phyloP scores from a whole-genome alignment of 805 yeast species.

The Starmerella sp. region DNA sequence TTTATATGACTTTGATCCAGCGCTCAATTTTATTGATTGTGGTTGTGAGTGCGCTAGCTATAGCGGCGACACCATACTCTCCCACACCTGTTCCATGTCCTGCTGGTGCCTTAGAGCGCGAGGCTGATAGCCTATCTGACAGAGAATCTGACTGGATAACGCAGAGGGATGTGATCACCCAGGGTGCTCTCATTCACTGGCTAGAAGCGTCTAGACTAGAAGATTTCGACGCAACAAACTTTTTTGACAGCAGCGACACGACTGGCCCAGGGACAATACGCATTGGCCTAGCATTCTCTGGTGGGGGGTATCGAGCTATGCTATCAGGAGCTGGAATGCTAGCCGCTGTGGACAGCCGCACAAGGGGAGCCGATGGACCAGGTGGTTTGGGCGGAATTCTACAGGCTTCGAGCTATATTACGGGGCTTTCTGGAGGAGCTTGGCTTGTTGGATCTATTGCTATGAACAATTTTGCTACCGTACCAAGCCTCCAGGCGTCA shows the following conservation, averaged over 20 bases:
- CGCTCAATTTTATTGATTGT: too few species aligned
- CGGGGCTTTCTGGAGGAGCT: conserved; percentile 77
- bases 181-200: conserved; percentile 32
- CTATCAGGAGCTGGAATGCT: conserved; percentile 73
- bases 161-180: conserved; percentile 27
- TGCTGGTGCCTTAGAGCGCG: not conserved
- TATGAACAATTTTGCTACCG: conserved; percentile 60
- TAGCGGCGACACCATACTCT: conserved; percentile 2
- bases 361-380: conserved; percentile 33
- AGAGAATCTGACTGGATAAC: conserved; percentile 26
- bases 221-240: conserved; percentile 36
- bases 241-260: conserved; percentile 18
- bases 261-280: not conserved
- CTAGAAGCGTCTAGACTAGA: conserved; percentile 36
- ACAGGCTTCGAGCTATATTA: conserved; percentile 56
- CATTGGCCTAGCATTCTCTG: conserved; percentile 54
- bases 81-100: conserved; percentile 9
- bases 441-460: conserved; percentile 67
- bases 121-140: conserved; percentile 5
- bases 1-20: too few species aligned
- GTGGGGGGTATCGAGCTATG: conserved; percentile 91
- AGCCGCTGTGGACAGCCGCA: conserved; percentile 64
- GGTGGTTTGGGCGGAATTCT: conserved; percentile 62
- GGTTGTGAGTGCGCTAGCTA: not conserved
- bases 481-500: conserved; percentile 44